phyloP scores from a whole-genome alignment of 1,139 yeast genomes.

The Pichia sp. region DNA sequence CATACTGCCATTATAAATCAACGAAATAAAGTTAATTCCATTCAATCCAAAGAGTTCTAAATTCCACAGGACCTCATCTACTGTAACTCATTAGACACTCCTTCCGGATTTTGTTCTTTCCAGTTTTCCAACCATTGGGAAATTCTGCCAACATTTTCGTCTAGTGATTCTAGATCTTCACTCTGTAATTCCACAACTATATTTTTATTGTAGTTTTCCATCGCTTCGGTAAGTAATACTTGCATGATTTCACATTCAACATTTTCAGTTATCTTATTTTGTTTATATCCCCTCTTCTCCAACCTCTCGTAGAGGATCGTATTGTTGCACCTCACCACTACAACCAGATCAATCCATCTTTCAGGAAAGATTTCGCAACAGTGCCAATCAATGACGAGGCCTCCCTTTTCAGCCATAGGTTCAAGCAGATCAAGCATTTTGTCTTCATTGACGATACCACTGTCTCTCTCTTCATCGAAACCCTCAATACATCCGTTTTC shows the following conservation, averaged over 20 bases:
- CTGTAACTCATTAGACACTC: slow-evolving; percentile 31
- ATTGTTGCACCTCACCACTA: slow-evolving; percentile 78
- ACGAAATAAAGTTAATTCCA: background rate
- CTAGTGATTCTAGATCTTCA: slow-evolving; percentile 68
- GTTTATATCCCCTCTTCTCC: slow-evolving; percentile 64
- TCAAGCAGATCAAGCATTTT: slow-evolving; percentile 75
- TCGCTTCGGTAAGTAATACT: slow-evolving; percentile 79
- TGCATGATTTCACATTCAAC: slow-evolving; percentile 97
- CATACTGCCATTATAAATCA: slow-evolving; percentile 1
- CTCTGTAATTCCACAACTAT: slow-evolving; percentile 76
- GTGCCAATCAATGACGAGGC: slow-evolving; percentile 90
- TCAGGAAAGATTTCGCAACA: slow-evolving; percentile 95
- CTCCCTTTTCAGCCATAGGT: slow-evolving; percentile 75
- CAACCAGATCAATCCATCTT: slow-evolving; percentile 82
- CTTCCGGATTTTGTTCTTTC: slow-evolving; percentile 45
- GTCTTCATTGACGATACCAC: slow-evolving; percentile 90
- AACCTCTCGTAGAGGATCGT: slow-evolving; percentile 67
- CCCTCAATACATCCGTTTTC: slow-evolving; percentile 73
- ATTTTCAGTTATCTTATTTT: slow-evolving; percentile 80
- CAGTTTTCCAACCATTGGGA: slow-evolving; percentile 69
- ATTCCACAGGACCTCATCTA: no score
- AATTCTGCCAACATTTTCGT: slow-evolving; percentile 70
- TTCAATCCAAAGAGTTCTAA: no score
- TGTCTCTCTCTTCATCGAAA: slow-evolving; percentile 76
- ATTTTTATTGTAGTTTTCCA: slow-evolving; percentile 69